Evolutionary conservation across 1,284 basidiomycete genomes (phyloP), one percentile per base, ranked within the genome.

Genomic region (Athelia psychrophila): DNA sequence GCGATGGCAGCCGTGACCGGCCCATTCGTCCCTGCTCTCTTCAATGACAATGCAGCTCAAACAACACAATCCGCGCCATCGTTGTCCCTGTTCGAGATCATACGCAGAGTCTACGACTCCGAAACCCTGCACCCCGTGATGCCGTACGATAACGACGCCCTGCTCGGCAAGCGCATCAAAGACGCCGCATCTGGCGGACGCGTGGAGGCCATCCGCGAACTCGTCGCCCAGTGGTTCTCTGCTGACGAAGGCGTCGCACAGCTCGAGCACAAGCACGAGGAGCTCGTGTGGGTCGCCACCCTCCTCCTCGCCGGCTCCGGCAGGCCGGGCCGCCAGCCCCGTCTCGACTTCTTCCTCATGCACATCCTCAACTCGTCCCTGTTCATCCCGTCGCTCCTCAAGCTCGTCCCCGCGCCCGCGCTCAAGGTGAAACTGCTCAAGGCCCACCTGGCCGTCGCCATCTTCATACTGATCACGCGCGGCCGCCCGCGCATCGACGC

Each of bases 291-390:
- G 69, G 59, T 72, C 12, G 67, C 71, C 8, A 78, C 80, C 1
- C 72, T 87, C 2, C n/a, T 69, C 87, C 12, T 81, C 27, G 77
- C 75, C 32, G 80, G 74, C 0, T 80, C 81, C 0, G 75, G 81
- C 10, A 72, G 73, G 51, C 70, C 65, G 40, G 81, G 78, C 0
- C 67, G 74, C 45, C 73, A 75, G 54, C 74, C 78, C 2, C 73
- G 83, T 10, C 67, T 86, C 27, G 86, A 88, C 63, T 88, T 88
- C 70, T 85, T 86, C 77, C 66, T 89, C 57, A 84, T 87, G 84
- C 87, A 89, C 65, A 56, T 81, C 23, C 70, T 88, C 48, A 88
- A 81, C 3, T 79, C 80, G 15, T 77, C 82, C 3, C 60, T 86
- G 19, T 86, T 88, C 70, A 57, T 89, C 13, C 77, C 77, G 15